Conservation (phyloP, 352 stramenopile species). For the Nothophytophthora sp. region DNA sequence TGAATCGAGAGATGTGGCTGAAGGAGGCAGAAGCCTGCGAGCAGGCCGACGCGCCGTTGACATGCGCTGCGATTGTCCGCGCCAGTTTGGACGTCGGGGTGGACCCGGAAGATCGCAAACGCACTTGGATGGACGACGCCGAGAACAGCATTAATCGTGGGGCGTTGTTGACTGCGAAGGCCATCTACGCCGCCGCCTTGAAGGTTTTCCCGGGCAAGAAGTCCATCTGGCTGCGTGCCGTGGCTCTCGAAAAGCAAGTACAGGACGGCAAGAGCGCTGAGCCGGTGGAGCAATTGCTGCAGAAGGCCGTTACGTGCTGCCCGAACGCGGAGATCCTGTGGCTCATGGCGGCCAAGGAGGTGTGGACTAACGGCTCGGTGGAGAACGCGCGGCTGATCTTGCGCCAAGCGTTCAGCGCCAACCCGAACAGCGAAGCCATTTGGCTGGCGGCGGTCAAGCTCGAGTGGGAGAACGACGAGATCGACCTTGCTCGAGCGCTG, state of each 20-base stretch:
- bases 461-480: conserved; percentile 98
- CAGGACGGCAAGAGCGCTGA: conserved; percentile 80
- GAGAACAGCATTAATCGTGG: conserved; percentile 88
- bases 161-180: conserved; percentile 91
- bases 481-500: conserved; percentile 89
- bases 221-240: conserved; percentile 95
- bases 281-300: conserved; percentile 86
- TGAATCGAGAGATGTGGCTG: conserved; percentile 96
- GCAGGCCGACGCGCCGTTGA: conserved; percentile 88
- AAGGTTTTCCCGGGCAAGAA: conserved; percentile 92
- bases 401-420: conserved; percentile 95
- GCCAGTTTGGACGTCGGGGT: conserved; percentile 95
- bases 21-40: conserved; percentile 96
- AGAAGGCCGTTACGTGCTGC: conserved; percentile 92
- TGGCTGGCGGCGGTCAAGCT: conserved; percentile 98
- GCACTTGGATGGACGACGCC: conserved; percentile 98
- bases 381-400: conserved; percentile 94
- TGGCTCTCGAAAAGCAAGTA: conserved; percentile 97
- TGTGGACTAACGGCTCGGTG: conserved; percentile 95
- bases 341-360: conserved; percentile 98
- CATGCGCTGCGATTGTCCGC: conserved; percentile 94
- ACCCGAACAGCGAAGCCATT: conserved; percentile 95
- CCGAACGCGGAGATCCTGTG: conserved; percentile 97
- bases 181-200: conserved; percentile 94
- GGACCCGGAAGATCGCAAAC: conserved; percentile 94